A percentile compares a stretch with the other conserved stretches of the same genome.
Evolutionary conservation across 2,329 filamentous ascomycete genomes (phyloP).

Genomic region (Exophiala oligosperma): DNA sequence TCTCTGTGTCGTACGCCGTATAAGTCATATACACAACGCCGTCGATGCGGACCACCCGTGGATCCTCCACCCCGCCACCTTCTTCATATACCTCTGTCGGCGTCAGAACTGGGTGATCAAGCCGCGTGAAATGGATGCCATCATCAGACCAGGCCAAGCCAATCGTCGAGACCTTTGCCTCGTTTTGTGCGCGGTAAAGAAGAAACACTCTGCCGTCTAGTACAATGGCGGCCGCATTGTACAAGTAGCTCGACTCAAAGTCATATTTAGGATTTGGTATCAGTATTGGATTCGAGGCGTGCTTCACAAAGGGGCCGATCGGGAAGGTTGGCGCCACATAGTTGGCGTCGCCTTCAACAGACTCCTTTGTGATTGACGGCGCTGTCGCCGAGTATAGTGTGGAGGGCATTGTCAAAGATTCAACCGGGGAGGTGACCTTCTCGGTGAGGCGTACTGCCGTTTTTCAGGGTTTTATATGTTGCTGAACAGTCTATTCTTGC

Average conservation of each 20-base stretch:
- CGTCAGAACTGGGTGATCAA: slow-evolving; percentile 34
- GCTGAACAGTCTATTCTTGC: too few species aligned
- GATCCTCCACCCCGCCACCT: slow-evolving; percentile 37
- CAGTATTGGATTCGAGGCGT: slow-evolving; percentile 31
- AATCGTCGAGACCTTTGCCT: slow-evolving; percentile 34
- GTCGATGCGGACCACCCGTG: slow-evolving; percentile 38
- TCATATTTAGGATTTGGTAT: slow-evolving; percentile 21
- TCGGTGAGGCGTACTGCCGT: too few species aligned
- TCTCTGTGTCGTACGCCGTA: slow-evolving; percentile 36
- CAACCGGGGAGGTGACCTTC: not conserved
- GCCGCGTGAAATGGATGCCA: slow-evolving; percentile 37
- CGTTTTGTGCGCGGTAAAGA: slow-evolving; percentile 40
- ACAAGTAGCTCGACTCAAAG: slow-evolving; percentile 28
- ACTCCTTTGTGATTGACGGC: slow-evolving; percentile 17
- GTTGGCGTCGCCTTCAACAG: slow-evolving; percentile 29
- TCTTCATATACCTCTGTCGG: slow-evolving; percentile 37
- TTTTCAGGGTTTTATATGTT: too few species aligned
- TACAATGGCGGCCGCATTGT: slow-evolving; percentile 29
- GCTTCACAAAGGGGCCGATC: slow-evolving; percentile 32
- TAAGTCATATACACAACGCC: slow-evolving; percentile 42
- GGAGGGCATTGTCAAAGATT: not conserved
- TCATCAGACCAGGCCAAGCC: slow-evolving; percentile 40
- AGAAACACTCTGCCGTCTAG: slow-evolving; percentile 33
- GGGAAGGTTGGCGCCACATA: slow-evolving; percentile 32
- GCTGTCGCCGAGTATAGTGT: not conserved